Evolutionary conservation across 2,329 filamentous ascomycete species (phyloP).

Genomic region (Pseudopithomyces maydicus): DNA sequence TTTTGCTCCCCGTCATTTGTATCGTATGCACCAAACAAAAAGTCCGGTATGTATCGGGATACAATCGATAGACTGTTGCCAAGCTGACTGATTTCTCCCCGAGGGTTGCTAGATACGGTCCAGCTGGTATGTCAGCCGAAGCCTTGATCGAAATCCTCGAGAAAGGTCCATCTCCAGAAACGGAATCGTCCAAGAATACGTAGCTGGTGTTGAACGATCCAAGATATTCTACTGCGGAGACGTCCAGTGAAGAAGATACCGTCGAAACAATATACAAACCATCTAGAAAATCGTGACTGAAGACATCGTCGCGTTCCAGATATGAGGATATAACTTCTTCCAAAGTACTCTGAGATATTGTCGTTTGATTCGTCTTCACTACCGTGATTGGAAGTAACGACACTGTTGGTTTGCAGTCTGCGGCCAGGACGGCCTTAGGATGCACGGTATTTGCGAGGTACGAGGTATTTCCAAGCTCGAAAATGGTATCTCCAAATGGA

Average conservation of each 20-base stretch:
- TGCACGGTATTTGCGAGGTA: constrained; percentile 45
- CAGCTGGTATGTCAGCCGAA: constrained; percentile 23
- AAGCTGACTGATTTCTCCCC: constrained; percentile 20
- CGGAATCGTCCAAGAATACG: constrained; percentile 17
- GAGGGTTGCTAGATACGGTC: constrained; percentile 33
- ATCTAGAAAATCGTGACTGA: constrained; percentile 42
- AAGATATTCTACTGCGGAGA: constrained; percentile 25
- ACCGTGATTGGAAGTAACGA: constrained; percentile 32
- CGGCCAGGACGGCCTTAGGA: constrained; percentile 28
- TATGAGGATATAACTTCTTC: constrained; percentile 38
- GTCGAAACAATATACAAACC: constrained; percentile 37
- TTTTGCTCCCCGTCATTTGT: constrained; percentile 26
- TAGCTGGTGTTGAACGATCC: constrained; percentile 19
- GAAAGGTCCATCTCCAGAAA: constrained; percentile 14
- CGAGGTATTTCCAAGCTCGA: constrained; percentile 43
- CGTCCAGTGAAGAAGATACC: constrained; percentile 23
- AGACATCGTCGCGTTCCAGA: constrained; percentile 44
- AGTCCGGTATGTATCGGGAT: constrained; percentile 36
- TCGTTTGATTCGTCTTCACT: constrained; percentile 34
- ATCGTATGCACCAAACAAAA: constrained; percentile 38
- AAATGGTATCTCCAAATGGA: constrained; percentile 38
- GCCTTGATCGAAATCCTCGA: constrained; percentile 13
- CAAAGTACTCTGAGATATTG: constrained; percentile 34
- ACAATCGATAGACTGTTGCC: constrained; percentile 35
- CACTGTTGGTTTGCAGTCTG: constrained; percentile 4